These are phyloP conservation scores for Pharus latifolius DNA, from an alignment of 176 grass and related monocot species.

Conservation along the genomic window DNA sequence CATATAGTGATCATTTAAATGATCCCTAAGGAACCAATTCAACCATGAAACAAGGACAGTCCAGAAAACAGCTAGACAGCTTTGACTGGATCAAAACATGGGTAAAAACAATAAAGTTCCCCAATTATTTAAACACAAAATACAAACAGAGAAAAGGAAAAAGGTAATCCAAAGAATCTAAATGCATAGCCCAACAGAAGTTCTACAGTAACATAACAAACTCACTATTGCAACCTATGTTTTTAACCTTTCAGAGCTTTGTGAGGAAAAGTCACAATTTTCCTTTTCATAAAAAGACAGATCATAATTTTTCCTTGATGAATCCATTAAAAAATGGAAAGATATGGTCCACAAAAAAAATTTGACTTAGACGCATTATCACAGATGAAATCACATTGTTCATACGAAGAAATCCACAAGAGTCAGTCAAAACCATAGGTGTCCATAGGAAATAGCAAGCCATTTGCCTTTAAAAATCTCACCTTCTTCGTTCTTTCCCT, in stretches of 20 bases:
- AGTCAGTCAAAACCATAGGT: too few relatives aligned
- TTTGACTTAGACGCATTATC: too few relatives aligned
- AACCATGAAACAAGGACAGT: background rate
- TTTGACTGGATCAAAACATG: background rate
- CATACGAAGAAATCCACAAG: too few relatives aligned
- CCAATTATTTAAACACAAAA: background rate
- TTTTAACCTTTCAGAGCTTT: background rate
- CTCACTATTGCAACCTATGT: background rate
- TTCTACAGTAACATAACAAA: too few relatives aligned
- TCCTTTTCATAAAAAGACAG: background rate
- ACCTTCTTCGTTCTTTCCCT: too few relatives aligned
- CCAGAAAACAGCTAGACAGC: background rate
- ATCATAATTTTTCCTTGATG: too few relatives aligned
- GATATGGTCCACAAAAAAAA: too few relatives aligned
- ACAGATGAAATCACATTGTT: too few relatives aligned
- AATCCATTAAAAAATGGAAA: too few relatives aligned
- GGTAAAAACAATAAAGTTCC: background rate
- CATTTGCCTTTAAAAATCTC: too few relatives aligned
- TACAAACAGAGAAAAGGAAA: background rate
- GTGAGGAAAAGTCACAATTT: background rate
- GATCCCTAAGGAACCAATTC: background rate
- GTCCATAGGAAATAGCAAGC: too few relatives aligned
- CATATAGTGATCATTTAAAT: background rate
- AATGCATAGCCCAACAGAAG: background rate
- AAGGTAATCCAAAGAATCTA: background rate